Conservation (phyloP, 169 alveolate species). For the Cryptosporidium meleagridis region DNA sequence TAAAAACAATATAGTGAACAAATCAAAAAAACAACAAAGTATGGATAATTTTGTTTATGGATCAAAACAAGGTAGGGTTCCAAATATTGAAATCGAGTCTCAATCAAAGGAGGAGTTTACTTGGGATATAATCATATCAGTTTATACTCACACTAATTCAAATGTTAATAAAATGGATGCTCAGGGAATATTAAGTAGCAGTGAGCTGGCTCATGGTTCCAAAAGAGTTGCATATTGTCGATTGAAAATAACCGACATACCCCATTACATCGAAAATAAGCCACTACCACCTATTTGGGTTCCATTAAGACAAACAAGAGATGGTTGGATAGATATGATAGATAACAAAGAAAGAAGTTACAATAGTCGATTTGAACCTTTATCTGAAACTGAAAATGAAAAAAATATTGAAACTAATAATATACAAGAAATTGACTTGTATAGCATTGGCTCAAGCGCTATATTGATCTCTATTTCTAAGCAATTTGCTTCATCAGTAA, state of each 20-base stretch:
- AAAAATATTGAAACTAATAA: constrained; percentile 7
- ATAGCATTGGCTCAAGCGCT: constrained; percentile 70
- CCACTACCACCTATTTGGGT: constrained; percentile 87
- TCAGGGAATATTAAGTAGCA: constrained; percentile 24
- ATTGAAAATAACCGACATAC: constrained; percentile 81
- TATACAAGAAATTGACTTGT: constrained; percentile 49
- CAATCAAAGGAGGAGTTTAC: constrained; percentile 58
- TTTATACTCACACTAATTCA: constrained; percentile 29
- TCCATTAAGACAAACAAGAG: constrained; percentile 83
- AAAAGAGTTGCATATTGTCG: constrained; percentile 81
- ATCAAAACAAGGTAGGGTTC: constrained; percentile 59
- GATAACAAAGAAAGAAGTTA: constrained; percentile 72
- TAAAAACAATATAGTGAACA: constrained; percentile 21
- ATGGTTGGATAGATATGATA: constrained; percentile 80
- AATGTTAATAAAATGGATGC: neutral
- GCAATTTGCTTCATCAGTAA: constrained; percentile 25
- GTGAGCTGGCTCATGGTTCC: constrained; percentile 47
- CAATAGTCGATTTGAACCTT: neutral
- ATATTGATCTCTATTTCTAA: constrained; percentile 39
- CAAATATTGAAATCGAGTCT: constrained; percentile 61
- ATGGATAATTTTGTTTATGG: constrained; percentile 30
- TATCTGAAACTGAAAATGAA: constrained; percentile 2
- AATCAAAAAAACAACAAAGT: constrained; percentile 16
- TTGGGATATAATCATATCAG: constrained; percentile 70
- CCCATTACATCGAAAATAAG: constrained; percentile 80